Conservation (phyloP, 306 rosid species). For the Ammopiptanthus mongolicus region DNA sequence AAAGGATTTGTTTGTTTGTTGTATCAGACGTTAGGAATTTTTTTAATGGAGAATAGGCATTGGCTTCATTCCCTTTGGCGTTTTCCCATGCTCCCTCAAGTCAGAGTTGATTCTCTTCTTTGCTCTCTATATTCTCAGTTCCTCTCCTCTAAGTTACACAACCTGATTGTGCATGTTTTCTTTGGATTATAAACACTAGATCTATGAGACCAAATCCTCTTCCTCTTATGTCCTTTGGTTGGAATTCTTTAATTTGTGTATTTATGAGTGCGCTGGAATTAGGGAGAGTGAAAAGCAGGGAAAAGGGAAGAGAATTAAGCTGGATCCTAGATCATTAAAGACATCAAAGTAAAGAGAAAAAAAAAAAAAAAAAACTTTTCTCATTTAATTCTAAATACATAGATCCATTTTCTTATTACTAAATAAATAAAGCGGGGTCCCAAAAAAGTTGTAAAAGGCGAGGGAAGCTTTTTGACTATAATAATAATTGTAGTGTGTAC, state of each 20-base stretch:
- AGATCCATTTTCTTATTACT: slow-evolving; percentile 8
- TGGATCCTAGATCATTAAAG: slow-evolving; percentile 23
- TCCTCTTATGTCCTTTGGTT: slow-evolving; percentile 2
- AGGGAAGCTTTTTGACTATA: slow-evolving; percentile 47
- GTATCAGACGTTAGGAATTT: not conserved
- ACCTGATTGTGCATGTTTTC: not conserved
- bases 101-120: slow-evolving; percentile 17
- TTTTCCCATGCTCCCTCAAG: slow-evolving; percentile 38
- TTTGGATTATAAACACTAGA: slow-evolving; percentile 16
- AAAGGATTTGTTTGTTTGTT: slow-evolving; percentile 29
- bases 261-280: not conserved
- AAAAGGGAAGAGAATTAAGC: not conserved
- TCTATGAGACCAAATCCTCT: slow-evolving; percentile 15
- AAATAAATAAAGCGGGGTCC: slow-evolving; percentile 26
- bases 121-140: not conserved
- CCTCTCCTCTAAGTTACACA: not conserved
- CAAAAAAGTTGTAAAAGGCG: slow-evolving; percentile 36
- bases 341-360: slow-evolving; percentile 36
- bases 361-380: slow-evolving; percentile 24
- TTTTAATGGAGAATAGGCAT: not conserved
- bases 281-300: not conserved
- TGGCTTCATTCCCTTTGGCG: slow-evolving; percentile 41
- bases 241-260: slow-evolving; percentile 22
- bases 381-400: slow-evolving; percentile 18
- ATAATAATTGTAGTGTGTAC: slow-evolving; percentile 27